Evolutionary conservation across 2,329 filamentous ascomycete genomes (phyloP), one percentile per base, ranked within the genome.

Genomic region (Paramyrothecium roridum): DNA sequence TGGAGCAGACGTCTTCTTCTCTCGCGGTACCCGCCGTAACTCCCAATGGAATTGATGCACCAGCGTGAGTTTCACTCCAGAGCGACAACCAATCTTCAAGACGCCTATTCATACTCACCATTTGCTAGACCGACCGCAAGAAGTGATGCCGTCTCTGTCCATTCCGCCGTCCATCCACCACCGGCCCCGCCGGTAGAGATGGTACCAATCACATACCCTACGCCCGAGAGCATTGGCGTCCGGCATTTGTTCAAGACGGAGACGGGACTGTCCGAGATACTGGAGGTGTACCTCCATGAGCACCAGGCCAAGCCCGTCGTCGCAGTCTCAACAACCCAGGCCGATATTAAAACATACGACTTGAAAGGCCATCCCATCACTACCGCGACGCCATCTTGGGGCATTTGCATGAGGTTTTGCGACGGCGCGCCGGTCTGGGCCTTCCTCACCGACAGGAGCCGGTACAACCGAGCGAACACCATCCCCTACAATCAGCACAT

Each of bases 391-490:
- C 59, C 56, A 52, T 52, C 20, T 51, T 53, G 21, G 64, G 53
- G 22, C 64, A 57, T 67, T 8, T 52, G 60, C 52, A 60, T 67
- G 59, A 52, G 54, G 13, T 67, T 67, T 30, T 52, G 58, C 11
- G 54, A 57, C 3, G 59, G 62, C 34, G 59, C 57, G 1, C 56
- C 61, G 6, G 54, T 58, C 8, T 67, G 65, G 65, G 61, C 65
- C 0, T 67, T 67, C 46, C 54, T 65, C 2, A 53, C 53, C 22
- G 65, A 67, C 26, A 61, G n/a, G 65, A 65, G 26, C 33, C 3
- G 23, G 21, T 30, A 30, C 10, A 10, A 10, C 26, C 26, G 26
- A 30, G 4, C 26, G 10, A 4, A 6, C 26, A 30, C 26, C 26
- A 10, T 30, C 10, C 26, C 26, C 10, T 30, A 30, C 26, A 30